Base-by-base conservation (phyloP, 2,329 filamentous ascomycete genomes). In the Ophioceras dolichostomum region DNA sequence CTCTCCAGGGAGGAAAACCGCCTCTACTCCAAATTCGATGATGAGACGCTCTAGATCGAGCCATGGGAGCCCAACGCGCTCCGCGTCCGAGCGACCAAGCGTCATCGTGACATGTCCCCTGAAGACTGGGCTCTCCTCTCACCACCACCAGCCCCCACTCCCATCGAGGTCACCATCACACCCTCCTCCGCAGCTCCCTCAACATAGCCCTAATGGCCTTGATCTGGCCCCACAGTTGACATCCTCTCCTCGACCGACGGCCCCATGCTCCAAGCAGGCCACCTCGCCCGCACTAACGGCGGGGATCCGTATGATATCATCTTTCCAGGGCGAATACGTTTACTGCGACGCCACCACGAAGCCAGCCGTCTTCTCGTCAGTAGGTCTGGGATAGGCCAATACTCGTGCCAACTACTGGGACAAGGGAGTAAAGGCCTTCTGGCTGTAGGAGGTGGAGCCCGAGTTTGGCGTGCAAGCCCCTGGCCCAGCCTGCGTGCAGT, bases 131-230 rank as follows among this genome's bases (percentile, higher is more conserved):
- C 63, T 2, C 49, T 67, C 13, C 27, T 34, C 10, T 43, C 22
- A 51, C 53, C 17, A 62, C 57, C n/a, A 56, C 52, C 21, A 59
- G 70, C 39, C 53, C 51, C 31, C 69, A 71, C 42, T n/a, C n/a
- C n/a, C n/a, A n/a, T n/a, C n/a, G n/a, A n/a, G n/a, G n/a, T n/a
- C n/a, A n/a, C n/a, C n/a, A n/a, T n/a, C n/a, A n/a, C n/a, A n/a
- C n/a, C n/a, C n/a, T n/a, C n/a, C n/a, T n/a, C n/a, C n/a, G n/a
- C n/a, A n/a, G n/a, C n/a, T n/a, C n/a, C n/a, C n/a, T n/a, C n/a
- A n/a, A n/a, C n/a, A 68, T 81, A 32, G 75, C 82, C 47, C 61
- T 80, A 3, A 81, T 82, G 75, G 73, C 82, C 1, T 79, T 74
- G 0, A 69, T 82, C 45, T 82, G 78, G 77, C 77, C n/a, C 77